Base-by-base conservation (phyloP, 1,284 basidiomycete species). In the Leccinum fallax region DNA sequence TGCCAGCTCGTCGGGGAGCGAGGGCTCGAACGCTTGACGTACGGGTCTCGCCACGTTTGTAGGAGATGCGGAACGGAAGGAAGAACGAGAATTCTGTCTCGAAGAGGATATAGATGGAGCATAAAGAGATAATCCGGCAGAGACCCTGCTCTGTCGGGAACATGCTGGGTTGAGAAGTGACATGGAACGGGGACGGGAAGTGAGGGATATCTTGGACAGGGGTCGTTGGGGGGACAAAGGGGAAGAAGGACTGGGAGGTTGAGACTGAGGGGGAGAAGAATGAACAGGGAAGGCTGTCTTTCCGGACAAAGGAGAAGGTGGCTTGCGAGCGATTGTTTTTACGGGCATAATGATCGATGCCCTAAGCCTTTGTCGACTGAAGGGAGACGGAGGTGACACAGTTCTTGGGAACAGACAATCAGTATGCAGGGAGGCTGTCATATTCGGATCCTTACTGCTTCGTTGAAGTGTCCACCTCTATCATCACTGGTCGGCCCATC, bases 1-100 rank as follows among this genome's bases (percentile, higher is more conserved):
- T 51, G 84, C 76, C 26, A 90, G 79, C 70, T 92, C 89, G 72
- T 92, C 90, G 0, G 88, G 86, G 1, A 91, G 82, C 24, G 88
- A 81, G 6, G 90, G 86, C 60, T 77, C 78, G 73, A 89, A 92
- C 2, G 82, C 60, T 69, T 90, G 88, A 32, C 81, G 81, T 61
- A 89, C 82, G 72, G 82, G 83, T 66, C 84, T 84, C 55, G 75
- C 74, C 7, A 38, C 55, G 38, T 78, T 79, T 24, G 72, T 71
- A 43, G 78, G 74, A 55, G 71, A 65, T 19, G 67, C 68, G n/a
- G 74, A 71, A 24, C 73, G 67, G 38, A 76, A 70, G 13, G 76
- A 76, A 6, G 71, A 62, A 6, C 58, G 70, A 11, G 58, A 53
- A 28, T 56, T 61, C 11, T 24, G 46, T 21, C 58, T 57, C 10